Conservation (phyloP, 2,329 filamentous ascomycete genomes). For the Conoideocrella luteorostrata region DNA sequence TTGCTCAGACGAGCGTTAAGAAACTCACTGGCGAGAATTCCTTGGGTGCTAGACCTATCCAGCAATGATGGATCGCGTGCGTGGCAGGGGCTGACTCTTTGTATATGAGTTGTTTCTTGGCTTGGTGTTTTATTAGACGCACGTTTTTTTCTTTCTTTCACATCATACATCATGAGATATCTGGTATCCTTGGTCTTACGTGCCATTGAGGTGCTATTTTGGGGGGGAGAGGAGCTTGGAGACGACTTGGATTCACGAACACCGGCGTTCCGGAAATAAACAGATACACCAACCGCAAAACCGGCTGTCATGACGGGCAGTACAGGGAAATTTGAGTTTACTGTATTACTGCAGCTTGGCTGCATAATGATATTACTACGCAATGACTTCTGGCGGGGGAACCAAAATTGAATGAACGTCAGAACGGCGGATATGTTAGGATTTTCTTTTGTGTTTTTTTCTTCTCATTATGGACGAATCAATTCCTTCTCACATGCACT, state of each 20-base stretch:
- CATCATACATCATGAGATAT: neutral
- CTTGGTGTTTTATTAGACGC: neutral
- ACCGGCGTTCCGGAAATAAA: conserved; percentile 4
- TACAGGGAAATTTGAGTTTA: neutral
- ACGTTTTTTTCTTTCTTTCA: neutral
- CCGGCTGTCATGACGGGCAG: neutral
- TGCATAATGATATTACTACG: neutral
- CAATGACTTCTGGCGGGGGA: too few relatives aligned
- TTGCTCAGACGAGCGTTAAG: conserved; percentile 59
- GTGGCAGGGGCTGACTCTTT: too few relatives aligned
- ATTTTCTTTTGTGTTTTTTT: conserved; percentile 1
- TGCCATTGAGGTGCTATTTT: neutral
- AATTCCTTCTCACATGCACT: too few relatives aligned
- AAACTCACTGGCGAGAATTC: conserved; percentile 46
- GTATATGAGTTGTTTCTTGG: neutral
- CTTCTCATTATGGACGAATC: neutral
- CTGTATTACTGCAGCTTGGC: neutral
- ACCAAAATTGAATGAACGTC: too few relatives aligned
- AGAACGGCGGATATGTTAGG: neutral
- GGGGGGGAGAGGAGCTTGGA: neutral
- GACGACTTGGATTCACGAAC: conserved; percentile 1
- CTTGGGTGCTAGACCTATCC: conserved; percentile 29
- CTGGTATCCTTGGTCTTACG: neutral
- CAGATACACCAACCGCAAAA: neutral
- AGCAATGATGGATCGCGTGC: too few relatives aligned